Conservation (phyloP, 805 yeast genomes). For the Lachancea fermentati region DNA sequence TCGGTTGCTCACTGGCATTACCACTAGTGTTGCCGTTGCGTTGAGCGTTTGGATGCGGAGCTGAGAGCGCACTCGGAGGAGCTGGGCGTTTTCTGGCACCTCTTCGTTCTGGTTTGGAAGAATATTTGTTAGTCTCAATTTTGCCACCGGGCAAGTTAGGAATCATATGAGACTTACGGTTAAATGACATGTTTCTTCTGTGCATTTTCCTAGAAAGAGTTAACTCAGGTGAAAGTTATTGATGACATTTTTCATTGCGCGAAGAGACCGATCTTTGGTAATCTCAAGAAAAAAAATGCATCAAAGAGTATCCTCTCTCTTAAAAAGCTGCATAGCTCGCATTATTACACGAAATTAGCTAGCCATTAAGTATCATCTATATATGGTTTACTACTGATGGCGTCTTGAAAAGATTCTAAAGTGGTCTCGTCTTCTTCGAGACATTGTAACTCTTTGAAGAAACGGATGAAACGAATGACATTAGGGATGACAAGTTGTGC, state of each 20-base stretch:
- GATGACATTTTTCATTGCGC: not conserved
- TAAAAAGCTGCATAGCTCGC: too few species aligned
- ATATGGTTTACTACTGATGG: slow-evolving; percentile 1
- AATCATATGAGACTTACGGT: slow-evolving; percentile 5
- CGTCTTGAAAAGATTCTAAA: slow-evolving; percentile 2
- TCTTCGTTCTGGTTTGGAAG: not conserved
- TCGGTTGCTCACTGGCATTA: slow-evolving; percentile 1
- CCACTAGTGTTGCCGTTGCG: slow-evolving; percentile 3
- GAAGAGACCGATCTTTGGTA: not conserved
- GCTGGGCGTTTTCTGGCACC: slow-evolving; percentile 6
- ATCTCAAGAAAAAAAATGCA: not conserved
- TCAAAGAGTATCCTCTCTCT: too few species aligned
- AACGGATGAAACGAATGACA: slow-evolving; percentile 35
- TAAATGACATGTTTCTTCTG: slow-evolving; percentile 4
- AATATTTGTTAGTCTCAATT: not conserved
- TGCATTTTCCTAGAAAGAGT: slow-evolving; percentile 1
- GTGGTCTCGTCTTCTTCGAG: slow-evolving; percentile 7
- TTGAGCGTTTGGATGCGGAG: not conserved
- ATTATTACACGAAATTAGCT: too few species aligned
- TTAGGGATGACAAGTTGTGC: slow-evolving; percentile 40
- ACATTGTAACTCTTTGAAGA: slow-evolving; percentile 19
- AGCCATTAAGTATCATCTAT: too few species aligned
- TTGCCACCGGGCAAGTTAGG: too few species aligned
- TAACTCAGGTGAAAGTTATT: not conserved
- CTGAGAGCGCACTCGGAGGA: slow-evolving; percentile 4